Evolutionary conservation across 805 yeast genomes (phyloP), one percentile per base, ranked within the genome.

Genomic region (Schwanniomyces pseudopolymorphus): DNA sequence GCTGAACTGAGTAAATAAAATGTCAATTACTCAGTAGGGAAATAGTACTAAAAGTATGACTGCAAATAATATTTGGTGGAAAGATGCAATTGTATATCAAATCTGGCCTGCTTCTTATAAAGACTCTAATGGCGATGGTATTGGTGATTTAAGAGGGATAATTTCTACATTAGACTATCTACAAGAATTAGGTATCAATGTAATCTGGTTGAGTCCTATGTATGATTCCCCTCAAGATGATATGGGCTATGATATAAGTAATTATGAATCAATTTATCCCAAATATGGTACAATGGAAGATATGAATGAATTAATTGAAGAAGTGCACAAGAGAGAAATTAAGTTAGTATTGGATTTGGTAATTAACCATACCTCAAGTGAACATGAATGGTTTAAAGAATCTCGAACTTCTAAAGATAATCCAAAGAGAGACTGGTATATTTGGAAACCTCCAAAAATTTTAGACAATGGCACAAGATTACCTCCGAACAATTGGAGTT

Each of bases 101-200:
- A 75, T 80, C 52, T 80, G 82, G 75, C 84, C 84, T 8, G 83
- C 84, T 26, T 76, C 81, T 28, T 80, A 70, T 66, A 77, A 79
- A 53, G 85, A 80, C 61, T 72, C 81, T 37, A 78, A 80, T 53
- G 78, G 77, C 25, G 85, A 80, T 58, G 85, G 85, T 36, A 57
- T 77, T 46, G 85, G 85, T 28, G 85, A 80, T 59, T 58, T 80
- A 45, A 75, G 70, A 20, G 85, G 85, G 14, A 76, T 81, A 47
- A 67, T 77, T 49, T 69, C 77, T 14, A 72, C 74, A 22, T 64
- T 81, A 52, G 83, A 78, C 60, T 79, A 80, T 58, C 56, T 80
- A 58, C 72, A 76, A 55, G 60, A 58, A 19, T 63, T 80, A 31
- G 83, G 83, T 3, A 69, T 69, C 14, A 81, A 77, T 47, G 74